A percentile compares a stretch with the other conserved stretches of the same genome.
phyloP scores from a whole-genome alignment of 441 rosid genomes.

The Gossypium gossypioides region DNA sequence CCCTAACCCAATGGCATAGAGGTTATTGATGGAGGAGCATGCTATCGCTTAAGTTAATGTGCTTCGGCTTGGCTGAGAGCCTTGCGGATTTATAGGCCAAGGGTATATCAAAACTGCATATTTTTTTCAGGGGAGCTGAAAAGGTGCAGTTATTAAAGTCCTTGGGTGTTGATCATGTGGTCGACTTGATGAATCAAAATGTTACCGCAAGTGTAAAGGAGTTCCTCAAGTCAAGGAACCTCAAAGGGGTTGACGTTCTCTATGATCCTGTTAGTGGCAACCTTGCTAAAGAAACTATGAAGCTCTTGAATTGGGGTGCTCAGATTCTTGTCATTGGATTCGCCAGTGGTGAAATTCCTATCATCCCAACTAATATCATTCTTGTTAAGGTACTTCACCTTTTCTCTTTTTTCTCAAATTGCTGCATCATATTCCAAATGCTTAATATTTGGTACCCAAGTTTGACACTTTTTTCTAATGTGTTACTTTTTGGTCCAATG shows the following conservation, averaged over 20 bases:
- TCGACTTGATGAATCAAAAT: slow-evolving; percentile 53
- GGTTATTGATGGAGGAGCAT: too few relatives aligned
- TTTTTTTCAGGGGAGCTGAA: slow-evolving; percentile 47
- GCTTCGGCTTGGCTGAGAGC: too few relatives aligned
- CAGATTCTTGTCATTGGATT: slow-evolving; percentile 82
- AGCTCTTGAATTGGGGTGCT: slow-evolving; percentile 87
- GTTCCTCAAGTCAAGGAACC: slow-evolving; percentile 61
- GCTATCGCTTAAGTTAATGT: too few relatives aligned
- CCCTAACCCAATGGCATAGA: too few relatives aligned
- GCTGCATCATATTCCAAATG: too few relatives aligned
- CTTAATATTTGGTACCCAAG: not conserved
- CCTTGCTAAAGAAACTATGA: slow-evolving; percentile 60
- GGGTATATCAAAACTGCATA: too few relatives aligned
- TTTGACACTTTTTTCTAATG: too few relatives aligned
- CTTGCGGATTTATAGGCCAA: too few relatives aligned
- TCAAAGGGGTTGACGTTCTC: slow-evolving; percentile 74
- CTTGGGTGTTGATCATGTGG: slow-evolving; percentile 73
- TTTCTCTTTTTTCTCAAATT: not conserved
- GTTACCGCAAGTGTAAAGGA: slow-evolving; percentile 53
- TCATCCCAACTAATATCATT: slow-evolving; percentile 72
- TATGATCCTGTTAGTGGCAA: slow-evolving; percentile 93
- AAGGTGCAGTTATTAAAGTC: slow-evolving; percentile 64
- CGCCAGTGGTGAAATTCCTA: slow-evolving; percentile 78
- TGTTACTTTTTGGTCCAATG: too few relatives aligned
- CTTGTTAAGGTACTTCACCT: slow-evolving; percentile 61